Base-by-base conservation (phyloP, 2,329 filamentous ascomycete genomes). In the Diaporthe citrichinensis region DNA sequence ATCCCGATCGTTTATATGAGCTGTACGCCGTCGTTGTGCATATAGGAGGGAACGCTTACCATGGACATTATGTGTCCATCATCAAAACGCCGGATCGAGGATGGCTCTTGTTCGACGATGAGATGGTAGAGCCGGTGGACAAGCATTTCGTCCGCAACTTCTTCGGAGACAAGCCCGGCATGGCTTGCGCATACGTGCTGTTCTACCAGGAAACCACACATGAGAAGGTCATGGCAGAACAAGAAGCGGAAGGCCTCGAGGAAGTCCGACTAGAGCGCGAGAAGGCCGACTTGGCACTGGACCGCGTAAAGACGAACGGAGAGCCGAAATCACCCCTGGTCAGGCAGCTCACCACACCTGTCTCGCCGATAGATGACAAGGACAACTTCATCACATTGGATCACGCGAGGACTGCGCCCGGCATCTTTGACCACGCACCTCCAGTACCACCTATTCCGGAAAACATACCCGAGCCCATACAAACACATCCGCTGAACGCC, bases 121-220 rank as follows among this genome's bases (percentile, higher is more conserved):
- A 99, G 85, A 95, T 98, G 92, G 97, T 99, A 6, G 97, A 99
- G 83, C 97, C 97, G 0, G 97, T 99, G 7, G 95, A 98, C 84
- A 98, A 98, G 84, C 93, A 94, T 82, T 99, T 97, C 81, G 97
- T 99, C 51, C 92, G 94, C 78, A 98, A 98, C 83, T 99, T 99
- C 85, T 99, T 99, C 80, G 97, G 97, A 23, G 97, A 98, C 82
- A 95, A 94, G 81, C 93, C 94, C 0, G 95, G 95, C 4, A 91
- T 97, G 83, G 97, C 97, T 14, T 98, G 96, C 80, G 97, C 97
- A 41, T 99, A 99, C 81, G 96, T 99, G 23, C 87, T 99, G 14
- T 99, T 99, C 84, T 99, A 99, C 85, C 97, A 98, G 83, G 96
- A 99, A 84, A 98, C 91, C 4, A 92, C 91, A 0, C 90, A 92